A percentile compares a stretch with the other conserved stretches of the same genome.
Evolutionary conservation across 177 flowering plant genomes (phyloP).

Genomic region (Vitis hybrid): DNA sequence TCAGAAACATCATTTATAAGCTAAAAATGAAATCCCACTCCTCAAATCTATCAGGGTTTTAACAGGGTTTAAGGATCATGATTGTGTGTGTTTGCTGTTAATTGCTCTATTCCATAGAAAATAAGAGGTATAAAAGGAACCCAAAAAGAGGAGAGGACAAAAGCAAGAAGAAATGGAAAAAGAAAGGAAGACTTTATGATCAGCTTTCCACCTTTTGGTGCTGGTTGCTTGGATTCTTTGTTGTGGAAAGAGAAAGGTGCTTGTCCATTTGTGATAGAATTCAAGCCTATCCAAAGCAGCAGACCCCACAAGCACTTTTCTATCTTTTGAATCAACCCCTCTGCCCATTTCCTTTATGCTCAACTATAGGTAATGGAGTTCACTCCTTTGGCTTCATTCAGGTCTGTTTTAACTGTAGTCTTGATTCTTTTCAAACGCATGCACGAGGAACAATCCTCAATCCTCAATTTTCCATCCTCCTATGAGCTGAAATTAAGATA

Average conservation of each 20-base stretch:
- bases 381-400: constrained; percentile 19
- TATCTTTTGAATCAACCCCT: constrained; percentile 2
- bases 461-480: background rate
- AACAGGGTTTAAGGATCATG: background rate
- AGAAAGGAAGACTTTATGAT: constrained; percentile 11
- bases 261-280: constrained; percentile 23
- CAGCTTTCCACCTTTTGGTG: constrained; percentile 26
- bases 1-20: background rate
- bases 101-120: background rate
- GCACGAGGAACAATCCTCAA: constrained; percentile 3
- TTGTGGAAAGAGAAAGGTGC: constrained; percentile 25
- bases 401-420: background rate
- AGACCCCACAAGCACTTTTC: constrained; percentile 20
- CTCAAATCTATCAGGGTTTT: background rate
- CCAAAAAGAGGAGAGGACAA: background rate
- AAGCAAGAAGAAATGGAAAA: background rate
- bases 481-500: no score
- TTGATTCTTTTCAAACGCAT: constrained; percentile 6
- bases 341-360: no score
- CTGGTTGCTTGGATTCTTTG: constrained; percentile 14
- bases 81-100: background rate
- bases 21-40: no score
- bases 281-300: constrained; percentile 23
- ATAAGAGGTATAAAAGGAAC: background rate
- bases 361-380: constrained; percentile 1